Conservation (phyloP, 1,139 yeast species). For the Candida sanyaensis region DNA sequence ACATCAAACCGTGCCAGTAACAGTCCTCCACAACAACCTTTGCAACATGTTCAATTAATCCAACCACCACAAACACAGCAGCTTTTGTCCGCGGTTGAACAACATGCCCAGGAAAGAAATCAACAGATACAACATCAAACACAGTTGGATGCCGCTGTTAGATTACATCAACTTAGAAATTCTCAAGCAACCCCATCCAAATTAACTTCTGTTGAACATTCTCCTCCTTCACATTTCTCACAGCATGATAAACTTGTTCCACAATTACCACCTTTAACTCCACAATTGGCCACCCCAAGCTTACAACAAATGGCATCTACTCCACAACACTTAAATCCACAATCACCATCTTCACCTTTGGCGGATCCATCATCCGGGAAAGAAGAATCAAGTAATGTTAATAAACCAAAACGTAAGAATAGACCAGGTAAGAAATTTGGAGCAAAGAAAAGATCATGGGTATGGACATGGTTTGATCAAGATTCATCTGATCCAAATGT, state of each 20-base stretch:
- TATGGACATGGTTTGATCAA: slow-evolving; percentile 62
- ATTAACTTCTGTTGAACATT: not conserved
- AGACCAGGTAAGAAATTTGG: slow-evolving; percentile 57
- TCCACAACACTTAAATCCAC: not conserved
- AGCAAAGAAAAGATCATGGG: slow-evolving; percentile 62
- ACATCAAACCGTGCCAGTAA: not conserved
- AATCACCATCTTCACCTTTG: slow-evolving; percentile 13
- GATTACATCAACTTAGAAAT: slow-evolving; percentile 2
- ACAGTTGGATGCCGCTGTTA: slow-evolving; percentile 2
- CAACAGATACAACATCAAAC: not conserved
- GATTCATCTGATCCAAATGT: slow-evolving; percentile 48
- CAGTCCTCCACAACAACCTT: slow-evolving; percentile 1
- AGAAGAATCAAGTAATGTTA: not conserved
- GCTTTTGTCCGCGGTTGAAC: too few relatives aligned
- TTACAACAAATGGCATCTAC: slow-evolving; percentile 1
- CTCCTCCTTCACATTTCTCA: not conserved
- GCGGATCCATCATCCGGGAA: not conserved
- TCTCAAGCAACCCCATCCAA: not conserved
- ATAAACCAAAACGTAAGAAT: slow-evolving; percentile 33
- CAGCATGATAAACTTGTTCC: not conserved
- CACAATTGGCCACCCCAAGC: not conserved
- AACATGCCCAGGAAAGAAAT: too few relatives aligned
- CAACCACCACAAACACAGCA: slow-evolving; percentile 1
- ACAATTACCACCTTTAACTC: slow-evolving; percentile 2
- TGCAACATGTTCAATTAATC: not conserved